Conservation (phyloP, 495 filamentous ascomycete species). For the Aspergillus affinis region DNA sequence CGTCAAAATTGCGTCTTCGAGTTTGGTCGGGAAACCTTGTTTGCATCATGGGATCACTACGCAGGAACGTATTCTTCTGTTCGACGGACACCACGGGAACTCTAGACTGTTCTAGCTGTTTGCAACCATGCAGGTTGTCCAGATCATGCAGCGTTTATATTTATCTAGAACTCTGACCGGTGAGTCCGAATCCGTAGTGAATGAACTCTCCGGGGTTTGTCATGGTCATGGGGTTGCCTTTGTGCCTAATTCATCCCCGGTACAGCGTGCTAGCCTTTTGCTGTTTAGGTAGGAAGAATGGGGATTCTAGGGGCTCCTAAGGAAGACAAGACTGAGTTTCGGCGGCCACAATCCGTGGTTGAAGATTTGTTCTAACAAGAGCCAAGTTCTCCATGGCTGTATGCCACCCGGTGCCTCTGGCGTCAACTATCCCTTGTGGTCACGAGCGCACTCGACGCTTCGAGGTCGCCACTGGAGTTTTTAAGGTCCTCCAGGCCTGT, state of each 20-base stretch:
- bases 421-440: slow-evolving; percentile 27
- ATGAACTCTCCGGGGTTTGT: slow-evolving; percentile 34
- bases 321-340: slow-evolving; percentile 26
- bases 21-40: background rate
- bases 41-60: background rate
- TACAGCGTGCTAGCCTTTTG: slow-evolving; percentile 10
- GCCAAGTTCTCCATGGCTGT: slow-evolving; percentile 1
- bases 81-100: too few species aligned
- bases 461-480: slow-evolving; percentile 21
- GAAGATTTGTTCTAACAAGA: slow-evolving; percentile 14
- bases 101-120: background rate
- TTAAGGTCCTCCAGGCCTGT: slow-evolving; percentile 12
- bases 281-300: slow-evolving; percentile 25
- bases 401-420: slow-evolving; percentile 15
- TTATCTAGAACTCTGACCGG: slow-evolving; percentile 19
- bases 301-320: slow-evolving; percentile 26
- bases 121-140: background rate
- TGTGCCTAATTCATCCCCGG: too few species aligned
- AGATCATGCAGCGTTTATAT: slow-evolving; percentile 2
- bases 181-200: slow-evolving; percentile 27
- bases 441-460: slow-evolving; percentile 32
- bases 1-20: background rate
- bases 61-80: background rate
- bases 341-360: slow-evolving; percentile 10
- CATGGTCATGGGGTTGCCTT: slow-evolving; percentile 16